Base-by-base conservation (phyloP, 768 basidiomycete species). In the Leccinellum albellum region DNA sequence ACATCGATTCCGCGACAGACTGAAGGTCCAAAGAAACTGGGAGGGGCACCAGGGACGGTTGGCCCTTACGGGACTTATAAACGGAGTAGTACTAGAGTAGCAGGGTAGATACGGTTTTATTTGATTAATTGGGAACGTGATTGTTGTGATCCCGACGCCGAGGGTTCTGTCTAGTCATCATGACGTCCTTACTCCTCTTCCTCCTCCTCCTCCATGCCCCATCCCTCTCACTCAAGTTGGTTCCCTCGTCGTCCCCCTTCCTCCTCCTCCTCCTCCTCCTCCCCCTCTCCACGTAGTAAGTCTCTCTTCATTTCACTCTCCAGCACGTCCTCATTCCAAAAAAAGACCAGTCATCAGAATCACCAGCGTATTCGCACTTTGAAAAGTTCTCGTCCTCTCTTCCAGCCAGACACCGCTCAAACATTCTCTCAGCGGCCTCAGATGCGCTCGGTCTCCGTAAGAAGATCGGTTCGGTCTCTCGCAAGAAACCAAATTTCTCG, bases 371-470 rank as follows among this genome's bases (percentile, higher is more conserved):
- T 4, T 50, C 65, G 8, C 50, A 56, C 29, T 48, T 50, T 29
- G 59, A 51, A 6, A 49, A 50, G n/a, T 29, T 26, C 15, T 52
- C 63, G 6, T 24, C 62, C 0, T 44, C 61, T 6, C 59, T 57
- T 33, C 57, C 56, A 53, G 77, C 73, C 61, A 73, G 66, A 31
- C 65, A 71, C 40, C 77, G 82, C 33, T 72, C 75, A 3, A 79
- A 78, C 62, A 64, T 85, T 42, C 68, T 85, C n/a, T 70, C 74
- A 13, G 80, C 75, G n/a, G 83, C 83, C 20, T 78, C 81, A 15
- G 82, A 80, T 59, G 80, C 77, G 0, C 67, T 85, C 29, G 69
- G 74, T 55, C 71, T 82, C 55, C 70, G 69, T 17, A 70, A 60
- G 57, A 83, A 73, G 62, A 75, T 84, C 53, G 77, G 78, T 26